These are phyloP conservation scores for Boletus austroedulis DNA, from an alignment of 1,284 basidiomycete genomes.

Conservation along the genomic window DNA sequence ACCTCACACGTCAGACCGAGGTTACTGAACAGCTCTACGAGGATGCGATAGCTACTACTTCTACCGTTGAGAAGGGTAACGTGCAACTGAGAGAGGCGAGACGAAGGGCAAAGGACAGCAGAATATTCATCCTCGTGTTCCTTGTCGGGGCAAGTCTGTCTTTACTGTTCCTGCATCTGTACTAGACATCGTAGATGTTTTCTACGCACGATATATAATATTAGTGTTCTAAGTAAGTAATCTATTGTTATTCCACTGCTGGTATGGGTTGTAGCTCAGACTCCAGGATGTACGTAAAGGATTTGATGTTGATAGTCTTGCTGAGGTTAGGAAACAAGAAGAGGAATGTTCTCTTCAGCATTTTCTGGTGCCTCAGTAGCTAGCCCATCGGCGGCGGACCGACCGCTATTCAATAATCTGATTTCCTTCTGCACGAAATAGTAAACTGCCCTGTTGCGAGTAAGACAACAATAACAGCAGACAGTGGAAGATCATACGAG, in stretches of 20 bases:
- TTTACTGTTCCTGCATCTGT: slow-evolving; percentile 84
- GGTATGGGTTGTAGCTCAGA: slow-evolving; percentile 1
- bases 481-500: slow-evolving; percentile 48
- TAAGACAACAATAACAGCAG: slow-evolving; percentile 4
- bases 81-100: slow-evolving; percentile 80
- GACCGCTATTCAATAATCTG: slow-evolving; percentile 47
- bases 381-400: slow-evolving; percentile 51
- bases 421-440: slow-evolving; percentile 61
- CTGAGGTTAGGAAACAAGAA: slow-evolving; percentile 38
- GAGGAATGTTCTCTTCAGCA: slow-evolving; percentile 59
- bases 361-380: slow-evolving; percentile 64
- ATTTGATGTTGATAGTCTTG: not conserved
- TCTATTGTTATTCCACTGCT: not conserved
- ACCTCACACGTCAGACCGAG: slow-evolving; percentile 86
- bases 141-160: slow-evolving; percentile 83
- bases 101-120: slow-evolving; percentile 75
- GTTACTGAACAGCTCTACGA: slow-evolving; percentile 86
- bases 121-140: slow-evolving; percentile 83
- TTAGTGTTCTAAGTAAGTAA: not conserved
- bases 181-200: slow-evolving; percentile 39
- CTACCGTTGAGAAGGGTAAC: slow-evolving; percentile 84
- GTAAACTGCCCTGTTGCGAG: slow-evolving; percentile 55
- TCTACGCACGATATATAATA: slow-evolving; percentile 5
- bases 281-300: not conserved
- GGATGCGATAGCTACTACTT: slow-evolving; percentile 81